phyloP scores from a whole-genome alignment of 805 yeast species.

The Hanseniaspora mollemarum region DNA sequence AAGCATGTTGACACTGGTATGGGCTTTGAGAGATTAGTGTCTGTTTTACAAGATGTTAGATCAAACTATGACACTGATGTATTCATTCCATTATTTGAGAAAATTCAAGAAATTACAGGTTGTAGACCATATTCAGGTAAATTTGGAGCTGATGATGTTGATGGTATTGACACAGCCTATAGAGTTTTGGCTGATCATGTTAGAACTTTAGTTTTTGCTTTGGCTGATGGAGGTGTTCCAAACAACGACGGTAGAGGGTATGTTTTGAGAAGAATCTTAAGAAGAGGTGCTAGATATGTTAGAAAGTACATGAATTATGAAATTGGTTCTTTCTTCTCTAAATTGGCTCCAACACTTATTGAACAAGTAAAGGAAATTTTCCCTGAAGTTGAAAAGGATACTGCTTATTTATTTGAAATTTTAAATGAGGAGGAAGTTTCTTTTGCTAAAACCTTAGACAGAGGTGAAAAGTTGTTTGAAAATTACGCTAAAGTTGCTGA shows the following conservation, averaged over 20 bases:
- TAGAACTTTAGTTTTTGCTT: slow-evolving; percentile 88
- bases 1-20: slow-evolving; percentile 96
- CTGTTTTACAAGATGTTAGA: slow-evolving; percentile 77
- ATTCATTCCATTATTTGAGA: slow-evolving; percentile 74
- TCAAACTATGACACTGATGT: slow-evolving; percentile 98
- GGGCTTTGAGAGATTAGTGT: slow-evolving; percentile 96
- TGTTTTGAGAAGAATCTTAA: slow-evolving; percentile 87
- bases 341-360: slow-evolving; percentile 82
- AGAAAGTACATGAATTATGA: slow-evolving; percentile 94
- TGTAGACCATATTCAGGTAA: slow-evolving; percentile 84
- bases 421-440: slow-evolving; percentile 93
- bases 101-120: slow-evolving; percentile 86
- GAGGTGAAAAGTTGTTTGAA: slow-evolving; percentile 95
- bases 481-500: slow-evolving; percentile 79
- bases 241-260: slow-evolving; percentile 99
- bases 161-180: slow-evolving; percentile 96
- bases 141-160: slow-evolving; percentile 83
- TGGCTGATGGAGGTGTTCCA: slow-evolving; percentile 98
- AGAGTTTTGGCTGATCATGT: slow-evolving; percentile 98
- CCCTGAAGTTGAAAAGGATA: slow-evolving; percentile 77
- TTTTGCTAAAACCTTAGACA: slow-evolving; percentile 87
- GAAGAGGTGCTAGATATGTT: slow-evolving; percentile 96
- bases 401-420: slow-evolving; percentile 71
- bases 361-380: slow-evolving; percentile 77
- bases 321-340: slow-evolving; percentile 85